These are phyloP conservation scores for Globisporangium recalcitrans DNA, from an alignment of 352 stramenopile genomes.

Conservation along the genomic window DNA sequence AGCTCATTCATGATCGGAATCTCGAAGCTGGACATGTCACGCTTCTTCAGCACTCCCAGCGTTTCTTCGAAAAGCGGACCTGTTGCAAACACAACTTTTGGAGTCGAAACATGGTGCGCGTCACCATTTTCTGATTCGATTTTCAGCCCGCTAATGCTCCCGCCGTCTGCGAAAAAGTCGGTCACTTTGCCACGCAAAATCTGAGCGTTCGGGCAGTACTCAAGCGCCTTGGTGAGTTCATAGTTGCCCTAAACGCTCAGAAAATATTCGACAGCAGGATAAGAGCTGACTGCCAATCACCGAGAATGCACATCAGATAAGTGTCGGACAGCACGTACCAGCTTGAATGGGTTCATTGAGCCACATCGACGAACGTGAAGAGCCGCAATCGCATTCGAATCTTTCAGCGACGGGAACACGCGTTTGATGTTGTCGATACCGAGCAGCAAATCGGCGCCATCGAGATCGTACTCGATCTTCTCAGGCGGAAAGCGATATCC, in stretches of 20 bases:
- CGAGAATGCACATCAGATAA: background rate
- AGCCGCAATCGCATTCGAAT: conserved; percentile 49
- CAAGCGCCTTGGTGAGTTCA: conserved; percentile 54
- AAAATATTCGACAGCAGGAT: background rate
- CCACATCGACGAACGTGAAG: conserved; percentile 69
- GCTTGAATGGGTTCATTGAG: conserved; percentile 64
- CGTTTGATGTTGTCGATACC: conserved; percentile 53
- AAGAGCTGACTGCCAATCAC: background rate
- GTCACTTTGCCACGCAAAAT: conserved; percentile 56
- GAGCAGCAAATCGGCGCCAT: conserved; percentile 60
- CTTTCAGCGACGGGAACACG: conserved; percentile 54
- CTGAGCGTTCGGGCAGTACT: conserved; percentile 56
- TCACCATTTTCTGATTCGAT: conserved; percentile 47
- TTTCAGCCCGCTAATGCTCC: conserved; percentile 49
- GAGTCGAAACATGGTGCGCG: conserved; percentile 48
- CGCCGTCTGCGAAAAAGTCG: conserved; percentile 45
- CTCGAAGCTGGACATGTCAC: conserved; percentile 43
- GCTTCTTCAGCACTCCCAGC: conserved; percentile 50
- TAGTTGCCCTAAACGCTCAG: conserved; percentile 33
- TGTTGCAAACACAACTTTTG: conserved; percentile 66
- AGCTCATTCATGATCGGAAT: conserved; percentile 72
- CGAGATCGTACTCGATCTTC: conserved; percentile 51
- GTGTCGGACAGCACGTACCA: conserved; percentile 20
- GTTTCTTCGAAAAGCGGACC: conserved; percentile 65
- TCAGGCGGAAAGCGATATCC: conserved; percentile 43